Base-by-base conservation (phyloP, 2,329 filamentous ascomycete species). In the Passalora sequoiae region DNA sequence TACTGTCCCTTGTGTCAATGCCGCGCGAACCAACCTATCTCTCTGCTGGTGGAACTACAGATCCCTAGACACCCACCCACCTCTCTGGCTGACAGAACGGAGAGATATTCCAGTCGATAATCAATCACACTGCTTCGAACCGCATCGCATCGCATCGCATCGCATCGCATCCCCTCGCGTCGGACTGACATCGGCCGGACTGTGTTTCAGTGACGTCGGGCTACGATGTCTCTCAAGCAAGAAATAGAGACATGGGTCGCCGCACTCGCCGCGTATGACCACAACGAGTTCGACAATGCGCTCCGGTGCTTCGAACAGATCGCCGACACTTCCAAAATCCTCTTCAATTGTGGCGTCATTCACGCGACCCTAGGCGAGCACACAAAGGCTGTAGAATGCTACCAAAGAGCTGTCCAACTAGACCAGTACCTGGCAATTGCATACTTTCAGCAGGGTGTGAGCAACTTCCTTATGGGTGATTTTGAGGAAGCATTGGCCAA, bases 201-300 rank as follows among this genome's bases (percentile, higher is more conserved):
- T 29, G 38, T 31, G 33, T 27, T 4, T 6, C 13, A 24, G n/a
- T n/a, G n/a, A n/a, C n/a, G n/a, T n/a, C n/a, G 24, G 30, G 38
- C 37, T 46, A 53, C 60, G 59, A 72, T 73, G 70, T 73, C 71
- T 60, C 67, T 73, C 52, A 72, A 72, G 63, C 69, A 73, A 89
- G 92, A 98, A 84, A 98, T 98, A 68, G 91, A 97, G 72, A 94
- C 88, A 38, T 98, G 92, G 92, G 92, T 97, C 56, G 75, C 83
- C 65, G 92, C 92, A 68, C 80, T 98, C 43, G 81, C 74, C 58
- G 83, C 84, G 64, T 98, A 98, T 72, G 92, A 98, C 70, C 92
- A 91, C 70, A 94, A 95, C 70, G 88, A 98, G 62, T 97, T 94
- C 69, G 91, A 97, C 61, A 85, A 91, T 55, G 82, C 92, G 20